These are phyloP conservation scores for Rosa chinensis DNA, from an alignment of 306 rosid genomes.

Conservation along the genomic window DNA sequence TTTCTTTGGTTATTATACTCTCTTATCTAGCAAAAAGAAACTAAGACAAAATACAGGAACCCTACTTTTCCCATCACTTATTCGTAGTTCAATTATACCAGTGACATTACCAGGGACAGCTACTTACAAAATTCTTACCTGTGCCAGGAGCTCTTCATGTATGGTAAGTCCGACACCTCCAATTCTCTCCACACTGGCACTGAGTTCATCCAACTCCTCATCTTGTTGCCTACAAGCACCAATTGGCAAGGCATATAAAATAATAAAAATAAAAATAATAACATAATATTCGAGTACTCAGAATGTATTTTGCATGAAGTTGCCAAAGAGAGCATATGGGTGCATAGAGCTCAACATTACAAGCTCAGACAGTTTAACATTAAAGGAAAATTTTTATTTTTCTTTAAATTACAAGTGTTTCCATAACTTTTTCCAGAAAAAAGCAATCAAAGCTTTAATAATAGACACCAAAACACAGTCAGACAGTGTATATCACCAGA, in stretches of 20 bases:
- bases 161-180: conserved; percentile 98
- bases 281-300: neutral
- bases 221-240: conserved; percentile 71
- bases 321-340: neutral
- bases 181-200: conserved; percentile 84
- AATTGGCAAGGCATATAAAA: conserved; percentile 17
- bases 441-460: neutral
- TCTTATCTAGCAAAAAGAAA: neutral
- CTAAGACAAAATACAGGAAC: conserved; percentile 7
- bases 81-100: neutral
- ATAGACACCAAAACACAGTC: neutral
- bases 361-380: conserved; percentile 1
- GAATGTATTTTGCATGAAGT: neutral
- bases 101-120: conserved; percentile 5
- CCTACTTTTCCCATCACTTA: neutral
- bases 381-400: neutral
- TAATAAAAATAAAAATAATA: conserved; percentile 22
- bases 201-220: conserved; percentile 94
- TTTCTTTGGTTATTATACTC: neutral
- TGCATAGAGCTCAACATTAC: neutral
- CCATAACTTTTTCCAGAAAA: neutral
- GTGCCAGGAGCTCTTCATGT: conserved; percentile 87
- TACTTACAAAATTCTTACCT: conserved; percentile 51
- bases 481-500: neutral
- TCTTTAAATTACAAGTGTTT: neutral